Evolutionary conservation across 2,329 filamentous ascomycete genomes (phyloP), one percentile per base, ranked within the genome.

Genomic region (Dactylella cylindrospora): DNA sequence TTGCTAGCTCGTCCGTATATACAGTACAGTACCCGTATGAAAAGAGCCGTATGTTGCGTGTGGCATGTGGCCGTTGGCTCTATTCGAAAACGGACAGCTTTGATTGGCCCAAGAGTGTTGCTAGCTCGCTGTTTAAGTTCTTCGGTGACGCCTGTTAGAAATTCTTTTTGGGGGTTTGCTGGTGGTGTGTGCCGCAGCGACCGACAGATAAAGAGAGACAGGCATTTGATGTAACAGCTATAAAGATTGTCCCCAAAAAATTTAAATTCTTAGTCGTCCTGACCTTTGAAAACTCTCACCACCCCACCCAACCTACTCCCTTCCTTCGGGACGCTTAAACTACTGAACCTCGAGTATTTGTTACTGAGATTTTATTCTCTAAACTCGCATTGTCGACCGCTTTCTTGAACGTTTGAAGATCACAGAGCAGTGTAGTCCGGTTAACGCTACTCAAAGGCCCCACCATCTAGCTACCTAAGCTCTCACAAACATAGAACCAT

Each of bases 81-180:
- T 25, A 51, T 49, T 61, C 47, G 55, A 61, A 61, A 61, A 20
- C 33, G 20, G 35, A n/a, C 23, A 0, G 10, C n/a, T 61, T 23
- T 61, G 55, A 53, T 53, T 61, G 55, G 55, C 22, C 45, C 46
- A 39, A 39, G 20, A 19, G 3, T 22, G 25, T 45, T 46, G 35
- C 20, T 44, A 15, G 33, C 31, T 44, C 47, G 33, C 41, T 43
- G 9, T 43, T 53, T n/a, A n/a, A n/a, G n/a, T n/a, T n/a, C n/a
- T n/a, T n/a, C n/a, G n/a, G n/a, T n/a, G n/a, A n/a, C n/a, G n/a
- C n/a, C n/a, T n/a, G n/a, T n/a, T n/a, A n/a, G n/a, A n/a, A n/a
- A n/a, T n/a, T n/a, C n/a, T n/a, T n/a, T n/a, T n/a, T n/a, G n/a
- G n/a, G n/a, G n/a, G n/a, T 61, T 61, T 47, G 55, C 49, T 47